Evolutionary conservation across 306 rosid species (phyloP).

Genomic region (Glycine latifolia): DNA sequence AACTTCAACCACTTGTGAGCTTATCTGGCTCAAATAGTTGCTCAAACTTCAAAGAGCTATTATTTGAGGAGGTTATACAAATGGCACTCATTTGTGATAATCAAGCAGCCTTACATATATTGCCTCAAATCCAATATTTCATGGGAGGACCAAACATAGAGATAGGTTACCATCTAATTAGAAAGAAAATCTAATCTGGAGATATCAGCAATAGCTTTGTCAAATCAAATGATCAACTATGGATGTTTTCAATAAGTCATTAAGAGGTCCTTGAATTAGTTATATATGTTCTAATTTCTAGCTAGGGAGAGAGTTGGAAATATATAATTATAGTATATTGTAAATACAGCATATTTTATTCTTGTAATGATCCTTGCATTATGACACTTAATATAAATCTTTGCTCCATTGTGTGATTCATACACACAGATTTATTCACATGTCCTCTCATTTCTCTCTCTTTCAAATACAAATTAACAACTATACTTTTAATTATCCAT

Average conservation of each 20-base stretch:
- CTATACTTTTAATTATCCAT: too few species aligned
- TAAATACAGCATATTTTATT: background rate
- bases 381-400: background rate
- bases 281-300: background rate
- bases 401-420: background rate
- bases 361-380: background rate
- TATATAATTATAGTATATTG: background rate
- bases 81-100: background rate
- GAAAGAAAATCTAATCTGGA: background rate
- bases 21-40: too few species aligned
- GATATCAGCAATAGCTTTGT: background rate
- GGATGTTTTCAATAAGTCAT: background rate
- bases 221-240: background rate
- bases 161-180: too few species aligned
- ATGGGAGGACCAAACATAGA: too few species aligned
- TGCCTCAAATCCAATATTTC: too few species aligned
- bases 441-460: background rate
- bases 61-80: background rate
- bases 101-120: too few species aligned
- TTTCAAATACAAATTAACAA: background rate
- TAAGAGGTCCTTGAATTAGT: background rate
- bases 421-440: background rate
- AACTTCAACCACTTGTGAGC: too few species aligned
- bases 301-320: background rate
- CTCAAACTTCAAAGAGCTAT: too few species aligned